Base-by-base conservation (phyloP, 495 filamentous ascomycete genomes). In the Lasiosphaeris hirsuta region DNA sequence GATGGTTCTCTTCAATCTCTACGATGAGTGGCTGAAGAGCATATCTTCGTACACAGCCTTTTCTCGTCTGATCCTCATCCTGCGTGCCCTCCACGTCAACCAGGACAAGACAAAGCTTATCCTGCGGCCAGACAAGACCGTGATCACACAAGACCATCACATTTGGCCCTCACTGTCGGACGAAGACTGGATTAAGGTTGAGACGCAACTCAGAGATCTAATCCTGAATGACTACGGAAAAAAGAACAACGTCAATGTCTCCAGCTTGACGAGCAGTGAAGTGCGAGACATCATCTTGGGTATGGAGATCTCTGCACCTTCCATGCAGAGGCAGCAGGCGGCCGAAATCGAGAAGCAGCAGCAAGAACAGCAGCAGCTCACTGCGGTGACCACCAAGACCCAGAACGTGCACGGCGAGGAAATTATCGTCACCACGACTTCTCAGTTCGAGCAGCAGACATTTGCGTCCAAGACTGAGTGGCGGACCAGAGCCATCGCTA, bases 331-430 rank as follows among this genome's bases (percentile, higher is more conserved):
- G 51, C 95, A 99, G 76, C 95, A 97, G 74, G 95, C 95, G 4
- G 93, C 94, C 57, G 95, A 99, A 74, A 97, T 99, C 56, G 95
- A 99, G 74, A 97, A 96, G 80, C 95, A 97, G 73, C 91, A 97
- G 71, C 86, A 96, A 68, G 94, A 97, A 70, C 90, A 95, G 74
- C 87, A 90, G 71, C 94, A 97, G 71, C 83, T 97, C 59, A 99
- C 95, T 13, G 94, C 95, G 15, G 93, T 97, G 19, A 97, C 94
- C 0, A 99, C 95, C 39, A 96, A 96, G 78, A 99, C 95, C 0
- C 92, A 96, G 69, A 99, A 99, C 64, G 88, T 96, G 15, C 93
- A 92, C 54, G 95, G 95, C 17, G 95, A 99, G 73, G 95, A 97
- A 58, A 96, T 99, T 59, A 90, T 97, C 66, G 95, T 99, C 43